phyloP scores from a whole-genome alignment of 305 asterid genomes.

The Solanum hybrid region DNA sequence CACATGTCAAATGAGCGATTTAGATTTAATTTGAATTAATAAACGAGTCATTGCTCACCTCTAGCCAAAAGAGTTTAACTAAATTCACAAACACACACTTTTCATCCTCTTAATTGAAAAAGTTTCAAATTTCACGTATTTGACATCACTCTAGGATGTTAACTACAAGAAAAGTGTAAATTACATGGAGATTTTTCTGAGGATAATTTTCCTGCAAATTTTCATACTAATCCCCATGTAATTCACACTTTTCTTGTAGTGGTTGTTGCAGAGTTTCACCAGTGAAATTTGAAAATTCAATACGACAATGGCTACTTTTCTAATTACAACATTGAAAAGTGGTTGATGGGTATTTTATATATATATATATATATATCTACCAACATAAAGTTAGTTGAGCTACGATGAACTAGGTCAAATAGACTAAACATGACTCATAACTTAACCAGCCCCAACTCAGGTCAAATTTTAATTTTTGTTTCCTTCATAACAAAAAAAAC shows the following conservation, averaged over 20 bases:
- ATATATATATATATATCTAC: not conserved
- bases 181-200: too few relatives aligned
- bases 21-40: not conserved
- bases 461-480: not conserved
- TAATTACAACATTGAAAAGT: not conserved
- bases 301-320: not conserved
- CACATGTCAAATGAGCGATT: not conserved
- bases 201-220: too few relatives aligned
- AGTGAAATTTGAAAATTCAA: not conserved
- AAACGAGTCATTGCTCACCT: not conserved
- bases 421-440: not conserved
- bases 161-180: too few relatives aligned
- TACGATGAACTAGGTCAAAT: not conserved
- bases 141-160: not conserved
- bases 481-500: not conserved
- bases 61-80: not conserved
- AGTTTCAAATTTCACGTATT: too few relatives aligned
- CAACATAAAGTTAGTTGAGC: not conserved
- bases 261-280: not conserved
- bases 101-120: not conserved
- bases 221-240: too few relatives aligned
- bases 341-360: not conserved
- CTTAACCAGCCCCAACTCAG: not conserved
- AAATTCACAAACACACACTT: not conserved
- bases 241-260: too few relatives aligned